Conservation (phyloP, 345 rosid genomes). For the Hypericum perforatum region DNA sequence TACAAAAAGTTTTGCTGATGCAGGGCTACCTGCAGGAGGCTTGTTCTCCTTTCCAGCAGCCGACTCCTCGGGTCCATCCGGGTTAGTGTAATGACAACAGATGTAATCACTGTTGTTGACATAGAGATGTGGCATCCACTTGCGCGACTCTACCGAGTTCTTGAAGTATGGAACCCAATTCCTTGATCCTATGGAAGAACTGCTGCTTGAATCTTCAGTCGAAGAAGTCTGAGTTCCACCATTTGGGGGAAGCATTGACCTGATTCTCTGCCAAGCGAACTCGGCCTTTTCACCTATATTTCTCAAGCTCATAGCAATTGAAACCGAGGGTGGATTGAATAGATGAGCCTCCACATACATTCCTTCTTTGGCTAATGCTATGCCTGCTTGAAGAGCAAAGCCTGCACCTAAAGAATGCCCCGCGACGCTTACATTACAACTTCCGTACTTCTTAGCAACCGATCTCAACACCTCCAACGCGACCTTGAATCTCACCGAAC, state of each 20-base stretch:
- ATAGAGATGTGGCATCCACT: conserved; percentile 86
- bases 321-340: conserved; percentile 89
- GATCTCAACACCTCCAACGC: conserved; percentile 53
- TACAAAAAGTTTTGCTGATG: conserved; percentile 81
- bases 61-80: conserved; percentile 30
- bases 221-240: conserved; percentile 3
- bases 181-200: conserved; percentile 9
- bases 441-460: conserved; percentile 66
- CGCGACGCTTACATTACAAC: conserved; percentile 66
- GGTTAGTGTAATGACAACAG: conserved; percentile 65
- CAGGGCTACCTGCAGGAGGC: conserved; percentile 28
- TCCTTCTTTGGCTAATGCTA: conserved; percentile 79
- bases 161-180: conserved; percentile 16
- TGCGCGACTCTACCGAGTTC: conserved; percentile 30
- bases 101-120: conserved; percentile 88
- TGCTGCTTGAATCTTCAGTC: not conserved
- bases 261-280: conserved; percentile 62
- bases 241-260: conserved; percentile 64
- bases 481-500: conserved; percentile 70
- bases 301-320: conserved; percentile 82
- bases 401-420: conserved; percentile 98
- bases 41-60: conserved; percentile 43
- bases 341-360: conserved; percentile 75
- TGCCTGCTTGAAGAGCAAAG: conserved; percentile 93
- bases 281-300: conserved; percentile 79